Base-by-base conservation (phyloP, 257 asterid species). In the Pogostemon cablin region DNA sequence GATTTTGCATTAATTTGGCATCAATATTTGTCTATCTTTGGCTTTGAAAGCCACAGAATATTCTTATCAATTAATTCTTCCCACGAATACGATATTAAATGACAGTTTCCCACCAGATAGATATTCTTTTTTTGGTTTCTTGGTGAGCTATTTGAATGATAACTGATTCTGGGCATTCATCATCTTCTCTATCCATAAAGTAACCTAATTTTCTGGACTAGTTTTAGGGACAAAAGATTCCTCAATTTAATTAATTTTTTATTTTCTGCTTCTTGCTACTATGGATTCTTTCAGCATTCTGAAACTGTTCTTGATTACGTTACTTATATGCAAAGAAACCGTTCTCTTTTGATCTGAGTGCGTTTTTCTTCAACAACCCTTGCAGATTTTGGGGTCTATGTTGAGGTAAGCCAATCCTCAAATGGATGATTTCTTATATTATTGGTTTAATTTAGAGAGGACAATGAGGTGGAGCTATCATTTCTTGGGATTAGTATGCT, bases 371-470 rank as follows among this genome's bases (percentile, higher is more conserved):
- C 74, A 56, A 50, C 69, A 55, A 54, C 49, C 74, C 54, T 56
- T 74, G 83, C 80, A 46, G 88, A 83, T 74, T 80, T 72, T 71
- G 74, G 79, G 74, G 67, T 61, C 66, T 55, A 15, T 54, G 25
- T 69, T 67, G 59, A 87, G 86, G 96, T 80, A 66, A 84, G 87
- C 65, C 42, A 67, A 52, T 75, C 65, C 65, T 25, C 32, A 25
- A 77, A 72, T 69, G 39, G 46, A 17, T 69, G 38, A 62, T 77
- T 48, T 61, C 37, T 54, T 57, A 57, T 60, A 6, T 61, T 44
- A 10, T 10, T 37, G 6, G 67, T 38, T 40, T 39, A 38, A 59
- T 39, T 37, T 7, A 38, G 65, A 59, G 39, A 37, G 64, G 4
- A 41, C 57, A 9, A 53, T 66, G 42, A 65, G 32, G 34, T 56